These are phyloP conservation scores for Chrysanthemum makinoi DNA, from an alignment of 129 eudicot species.

Conservation along the genomic window DNA sequence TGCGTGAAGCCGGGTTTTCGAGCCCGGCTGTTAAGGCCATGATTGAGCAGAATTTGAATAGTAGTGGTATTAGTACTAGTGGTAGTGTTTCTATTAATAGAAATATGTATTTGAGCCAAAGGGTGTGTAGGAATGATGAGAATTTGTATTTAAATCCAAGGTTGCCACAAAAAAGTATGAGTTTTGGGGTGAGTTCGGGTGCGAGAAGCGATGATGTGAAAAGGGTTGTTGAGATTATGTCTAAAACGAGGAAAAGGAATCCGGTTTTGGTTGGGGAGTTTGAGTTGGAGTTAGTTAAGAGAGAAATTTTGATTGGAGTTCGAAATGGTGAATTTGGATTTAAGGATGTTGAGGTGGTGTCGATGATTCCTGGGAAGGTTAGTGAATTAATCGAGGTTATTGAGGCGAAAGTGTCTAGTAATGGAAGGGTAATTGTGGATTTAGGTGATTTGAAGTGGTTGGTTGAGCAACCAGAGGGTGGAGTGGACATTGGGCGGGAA, in stretches of 20 bases:
- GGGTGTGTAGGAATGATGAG: slow-evolving; percentile 27
- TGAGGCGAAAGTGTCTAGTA: slow-evolving; percentile 19
- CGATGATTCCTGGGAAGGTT: slow-evolving; percentile 36
- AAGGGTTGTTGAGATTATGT: slow-evolving; percentile 57
- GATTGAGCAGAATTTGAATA: slow-evolving; percentile 60
- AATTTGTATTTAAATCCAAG: slow-evolving; percentile 56
- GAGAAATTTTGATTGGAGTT: slow-evolving; percentile 49
- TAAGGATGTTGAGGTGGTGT: slow-evolving; percentile 40
- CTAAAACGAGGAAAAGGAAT: slow-evolving; percentile 54
- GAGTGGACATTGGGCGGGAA: slow-evolving; percentile 29
- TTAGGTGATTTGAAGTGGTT: slow-evolving; percentile 83
- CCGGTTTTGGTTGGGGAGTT: slow-evolving; percentile 76
- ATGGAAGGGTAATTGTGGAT: slow-evolving; percentile 48
- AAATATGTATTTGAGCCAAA: slow-evolving; percentile 29
- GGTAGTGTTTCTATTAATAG: slow-evolving; percentile 29
- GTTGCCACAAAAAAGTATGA: slow-evolving; percentile 38
- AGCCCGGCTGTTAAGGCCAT: slow-evolving; percentile 95
- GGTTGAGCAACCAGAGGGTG: slow-evolving; percentile 50
- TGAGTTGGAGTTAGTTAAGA: slow-evolving; percentile 49
- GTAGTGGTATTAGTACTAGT: not conserved
- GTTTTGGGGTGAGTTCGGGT: slow-evolving; percentile 10
- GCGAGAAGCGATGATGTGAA: slow-evolving; percentile 53
- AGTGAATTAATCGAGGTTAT: slow-evolving; percentile 46
- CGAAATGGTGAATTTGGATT: slow-evolving; percentile 46
- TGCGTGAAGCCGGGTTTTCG: slow-evolving; percentile 92